Conservation (phyloP, 495 filamentous ascomycete species). For the Symbiotaphrina buchneri region DNA sequence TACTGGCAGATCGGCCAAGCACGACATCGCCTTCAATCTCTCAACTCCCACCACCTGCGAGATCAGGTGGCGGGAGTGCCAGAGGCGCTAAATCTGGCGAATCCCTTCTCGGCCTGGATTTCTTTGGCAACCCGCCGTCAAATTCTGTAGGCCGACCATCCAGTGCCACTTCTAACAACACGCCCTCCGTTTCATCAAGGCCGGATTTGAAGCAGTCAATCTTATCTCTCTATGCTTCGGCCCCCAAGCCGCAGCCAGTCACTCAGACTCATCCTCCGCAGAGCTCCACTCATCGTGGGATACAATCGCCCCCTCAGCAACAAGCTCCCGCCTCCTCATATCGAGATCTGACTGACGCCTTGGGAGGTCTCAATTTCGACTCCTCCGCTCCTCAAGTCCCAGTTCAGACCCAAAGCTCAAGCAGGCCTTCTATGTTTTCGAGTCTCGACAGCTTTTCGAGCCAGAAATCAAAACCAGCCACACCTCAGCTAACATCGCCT, state of each 20-base stretch:
- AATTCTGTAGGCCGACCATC: conserved; percentile 34
- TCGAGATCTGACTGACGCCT: conserved; percentile 68
- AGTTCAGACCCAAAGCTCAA: no score
- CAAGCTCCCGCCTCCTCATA: conserved; percentile 21
- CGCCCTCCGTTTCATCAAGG: conserved; percentile 40
- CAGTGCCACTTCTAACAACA: conserved; percentile 40
- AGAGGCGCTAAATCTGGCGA: conserved; percentile 54
- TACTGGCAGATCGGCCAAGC: conserved; percentile 37
- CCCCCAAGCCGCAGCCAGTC: conserved; percentile 41
- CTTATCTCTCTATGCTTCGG: conserved; percentile 78
- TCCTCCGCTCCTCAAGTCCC: conserved; percentile 29
- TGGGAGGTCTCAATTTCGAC: conserved; percentile 59
- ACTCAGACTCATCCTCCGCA: conserved; percentile 31
- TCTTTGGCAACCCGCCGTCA: conserved; percentile 51
- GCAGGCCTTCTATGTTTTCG: conserved; percentile 53
- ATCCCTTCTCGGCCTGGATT: conserved; percentile 82
- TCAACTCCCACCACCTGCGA: conserved; percentile 35
- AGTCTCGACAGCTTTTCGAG: conserved; percentile 38
- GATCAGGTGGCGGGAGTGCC: conserved; percentile 33
- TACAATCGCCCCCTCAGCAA: conserved; percentile 31
- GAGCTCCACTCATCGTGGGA: conserved; percentile 37
- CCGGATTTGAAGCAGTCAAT: conserved; percentile 96
- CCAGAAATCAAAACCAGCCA: conserved; percentile 27
- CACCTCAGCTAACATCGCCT: conserved; percentile 27
- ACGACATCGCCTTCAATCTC: conserved; percentile 33